A percentile compares a stretch with the other conserved stretches of the same genome.
Conservation (phyloP, 192 early-diverging fungal genomes). For the Rhizophagus sp. region DNA sequence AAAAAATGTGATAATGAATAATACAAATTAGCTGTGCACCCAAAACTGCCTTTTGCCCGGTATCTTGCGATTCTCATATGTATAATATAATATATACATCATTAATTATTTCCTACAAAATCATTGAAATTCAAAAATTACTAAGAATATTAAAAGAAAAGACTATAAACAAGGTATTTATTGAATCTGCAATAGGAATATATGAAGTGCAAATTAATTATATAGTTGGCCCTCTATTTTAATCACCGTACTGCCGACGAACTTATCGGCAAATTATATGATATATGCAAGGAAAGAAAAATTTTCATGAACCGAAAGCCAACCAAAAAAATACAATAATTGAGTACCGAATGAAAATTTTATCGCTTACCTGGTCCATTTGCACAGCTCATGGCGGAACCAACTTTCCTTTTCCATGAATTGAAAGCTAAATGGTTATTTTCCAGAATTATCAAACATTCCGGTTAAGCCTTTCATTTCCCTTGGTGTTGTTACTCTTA, state of each 20-base stretch:
- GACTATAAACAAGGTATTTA: not conserved
- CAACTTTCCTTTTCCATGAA: not conserved
- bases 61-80: not conserved
- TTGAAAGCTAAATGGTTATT: slow-evolving; percentile 10
- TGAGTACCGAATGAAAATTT: not conserved
- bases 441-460: slow-evolving; percentile 21
- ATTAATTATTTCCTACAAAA: slow-evolving; percentile 13
- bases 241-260: slow-evolving; percentile 10
- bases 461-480: slow-evolving; percentile 26
- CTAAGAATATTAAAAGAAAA: not conserved
- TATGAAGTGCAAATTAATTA: not conserved
- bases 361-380: slow-evolving; percentile 26
- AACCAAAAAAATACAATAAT: not conserved
- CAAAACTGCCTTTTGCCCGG: not conserved
- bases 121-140: not conserved
- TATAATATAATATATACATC: not conserved
- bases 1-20: slow-evolving; percentile 28
- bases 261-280: slow-evolving; percentile 2
- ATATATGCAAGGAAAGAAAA: slow-evolving; percentile 3
- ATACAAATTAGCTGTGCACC: slow-evolving; percentile 24
- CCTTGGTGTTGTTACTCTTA: slow-evolving; percentile 26
- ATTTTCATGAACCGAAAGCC: not conserved
- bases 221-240: not conserved
- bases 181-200: not conserved
- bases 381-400: not conserved